Conservation (phyloP, 805 yeast genomes). For the Metschnikowia chrysomelidarum region DNA sequence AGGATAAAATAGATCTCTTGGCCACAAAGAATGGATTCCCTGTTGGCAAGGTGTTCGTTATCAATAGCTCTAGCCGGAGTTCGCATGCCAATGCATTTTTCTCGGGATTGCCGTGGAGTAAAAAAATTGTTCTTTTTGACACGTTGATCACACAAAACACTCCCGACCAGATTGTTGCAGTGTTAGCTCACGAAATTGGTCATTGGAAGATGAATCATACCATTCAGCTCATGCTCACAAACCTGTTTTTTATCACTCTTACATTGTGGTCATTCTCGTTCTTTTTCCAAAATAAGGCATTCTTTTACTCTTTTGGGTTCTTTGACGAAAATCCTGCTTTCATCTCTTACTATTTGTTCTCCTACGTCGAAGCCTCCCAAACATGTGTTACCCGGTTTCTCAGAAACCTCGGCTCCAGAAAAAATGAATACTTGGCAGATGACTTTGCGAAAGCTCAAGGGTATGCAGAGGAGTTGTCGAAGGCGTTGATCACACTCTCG, state of each 20-base stretch:
- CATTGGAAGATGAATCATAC: not conserved
- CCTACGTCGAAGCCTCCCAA: not conserved
- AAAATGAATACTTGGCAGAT: not conserved
- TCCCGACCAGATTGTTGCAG: not conserved
- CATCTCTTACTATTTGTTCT: not conserved
- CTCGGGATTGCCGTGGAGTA: not conserved
- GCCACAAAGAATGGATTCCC: not conserved
- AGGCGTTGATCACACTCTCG: not conserved
- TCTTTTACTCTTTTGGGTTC: not conserved
- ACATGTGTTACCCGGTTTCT: not conserved
- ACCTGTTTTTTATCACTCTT: not conserved
- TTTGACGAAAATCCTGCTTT: not conserved
- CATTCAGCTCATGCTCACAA: not conserved
- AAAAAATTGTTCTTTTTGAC: not conserved
- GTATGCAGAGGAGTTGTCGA: not conserved
- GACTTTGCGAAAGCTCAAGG: not conserved
- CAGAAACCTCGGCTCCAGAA: not conserved
- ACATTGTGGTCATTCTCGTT: not conserved
- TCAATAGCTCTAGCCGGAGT: not conserved
- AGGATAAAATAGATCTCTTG: not conserved
- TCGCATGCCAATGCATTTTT: not conserved
- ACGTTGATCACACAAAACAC: not conserved
- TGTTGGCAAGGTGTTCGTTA: not conserved
- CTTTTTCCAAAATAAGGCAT: not conserved
- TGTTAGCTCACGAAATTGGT: not conserved